These are phyloP conservation scores for Margaritispora aquatica DNA, from an alignment of 495 filamentous ascomycete genomes.

Conservation along the genomic window DNA sequence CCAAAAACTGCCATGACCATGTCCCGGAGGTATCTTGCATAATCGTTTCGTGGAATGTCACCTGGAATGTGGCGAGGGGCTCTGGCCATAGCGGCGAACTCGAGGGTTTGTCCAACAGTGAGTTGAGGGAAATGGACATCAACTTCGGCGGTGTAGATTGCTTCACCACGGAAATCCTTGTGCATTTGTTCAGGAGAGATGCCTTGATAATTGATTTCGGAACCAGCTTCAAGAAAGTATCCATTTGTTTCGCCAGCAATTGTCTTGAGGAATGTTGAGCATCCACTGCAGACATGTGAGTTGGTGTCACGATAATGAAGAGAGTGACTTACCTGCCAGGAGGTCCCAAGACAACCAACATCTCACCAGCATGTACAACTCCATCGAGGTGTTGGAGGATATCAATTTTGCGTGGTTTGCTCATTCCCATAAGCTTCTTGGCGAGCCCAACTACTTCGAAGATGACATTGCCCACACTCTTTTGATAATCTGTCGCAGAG, in stretches of 20 bases:
- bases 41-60: conserved; percentile 52
- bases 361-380: conserved; percentile 64
- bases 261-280: conserved; percentile 72
- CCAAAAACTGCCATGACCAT: conserved; percentile 77
- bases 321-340: conserved; percentile 48
- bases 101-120: conserved; percentile 68
- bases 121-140: conserved; percentile 76
- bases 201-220: conserved; percentile 69
- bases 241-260: conserved; percentile 72
- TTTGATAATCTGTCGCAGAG: conserved; percentile 71
- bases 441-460: conserved; percentile 5
- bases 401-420: conserved; percentile 54
- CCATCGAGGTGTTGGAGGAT: conserved; percentile 71
- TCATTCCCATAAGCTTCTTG: conserved; percentile 7
- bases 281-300: conserved; percentile 38
- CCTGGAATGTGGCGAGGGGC: conserved; percentile 53
- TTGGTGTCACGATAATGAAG: too few relatives aligned
- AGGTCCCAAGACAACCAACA: conserved; percentile 70
- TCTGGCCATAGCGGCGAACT: conserved; percentile 63
- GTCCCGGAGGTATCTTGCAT: conserved; percentile 57
- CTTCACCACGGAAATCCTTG: conserved; percentile 55
- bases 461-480: conserved; percentile 42
- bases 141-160: conserved; percentile 45
- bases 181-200: conserved; percentile 42
- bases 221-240: conserved; percentile 54